Evolutionary conservation across 331 rosid species (phyloP).

Genomic region (Malus hybrid): DNA sequence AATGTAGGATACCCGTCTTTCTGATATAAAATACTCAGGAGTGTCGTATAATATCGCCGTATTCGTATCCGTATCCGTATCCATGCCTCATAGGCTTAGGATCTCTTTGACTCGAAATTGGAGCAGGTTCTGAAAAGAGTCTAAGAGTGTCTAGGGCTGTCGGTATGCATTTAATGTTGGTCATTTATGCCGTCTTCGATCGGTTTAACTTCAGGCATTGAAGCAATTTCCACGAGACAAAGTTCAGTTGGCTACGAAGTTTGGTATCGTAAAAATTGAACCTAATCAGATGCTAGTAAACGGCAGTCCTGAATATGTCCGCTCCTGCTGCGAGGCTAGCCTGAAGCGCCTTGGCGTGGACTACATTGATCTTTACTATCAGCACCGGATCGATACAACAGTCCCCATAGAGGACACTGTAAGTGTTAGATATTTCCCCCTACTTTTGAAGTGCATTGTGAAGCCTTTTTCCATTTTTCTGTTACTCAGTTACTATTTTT

Average conservation of each 20-base stretch:
- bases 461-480: not conserved
- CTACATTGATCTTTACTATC: conserved; percentile 61
- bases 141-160: too few species aligned
- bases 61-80: too few species aligned
- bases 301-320: conserved; percentile 50
- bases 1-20: too few species aligned
- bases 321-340: conserved; percentile 53
- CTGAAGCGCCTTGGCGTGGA: conserved; percentile 56
- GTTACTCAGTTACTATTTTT: not conserved
- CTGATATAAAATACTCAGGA: too few species aligned
- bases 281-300: conserved; percentile 11
- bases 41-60: too few species aligned
- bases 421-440: not conserved
- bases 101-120: not conserved
- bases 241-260: conserved; percentile 61
- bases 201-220: conserved; percentile 24
- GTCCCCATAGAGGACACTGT: conserved; percentile 48
- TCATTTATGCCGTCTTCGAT: not conserved
- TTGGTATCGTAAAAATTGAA: conserved; percentile 35
- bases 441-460: not conserved
- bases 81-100: too few species aligned
- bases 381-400: conserved; percentile 38
- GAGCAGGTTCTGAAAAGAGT: too few species aligned
- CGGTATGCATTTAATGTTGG: not conserved
- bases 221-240: conserved; percentile 53